Base-by-base conservation (phyloP, 208 protist genomes). In the Acanthamoeba castellanii region DNA sequence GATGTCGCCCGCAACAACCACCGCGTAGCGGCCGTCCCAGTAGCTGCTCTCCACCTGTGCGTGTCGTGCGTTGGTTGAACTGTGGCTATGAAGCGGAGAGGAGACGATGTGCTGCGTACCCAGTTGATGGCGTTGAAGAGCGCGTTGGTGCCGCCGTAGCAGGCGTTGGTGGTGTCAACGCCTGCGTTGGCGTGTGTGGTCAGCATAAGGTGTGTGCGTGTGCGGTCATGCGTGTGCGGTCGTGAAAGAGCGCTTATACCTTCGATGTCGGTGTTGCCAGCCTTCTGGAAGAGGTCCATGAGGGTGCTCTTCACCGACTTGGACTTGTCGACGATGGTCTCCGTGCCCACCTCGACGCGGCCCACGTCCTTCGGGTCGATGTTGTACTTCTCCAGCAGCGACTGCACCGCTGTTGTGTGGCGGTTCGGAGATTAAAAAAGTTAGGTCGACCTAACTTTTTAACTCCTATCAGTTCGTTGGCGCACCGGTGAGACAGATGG, bases 91-190 rank as follows among this genome's bases (percentile, higher is more conserved):
- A 61, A 90, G 37, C 30, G 30, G 9, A 13, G 9, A 4, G 42
- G 6, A 50, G 32, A 4, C 3, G 64, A 92, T 3, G 93, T n/a
- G n/a, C n/a, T 95, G 92, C 98, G 96, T 1, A 98, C 94, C 98
- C 98, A 99, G 68, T 95, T 96, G 47, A 98, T 59, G 16, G 98
- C 95, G 95, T 99, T 99, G 61, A 99, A 97, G 4, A 99, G 94
- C 3, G 98, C 98, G 52, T 94, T 94, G 32, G 98, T 99, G 76
- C 98, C 98, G 52, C 98, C 98, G 94, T 99, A 99, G 94, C 98
- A 99, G 8, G 98, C 98, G 76, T 99, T 98, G 57, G 97, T 98
- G 22, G 93, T 97, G 70, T 99, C 98, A 42, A 98, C 96, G 84
- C 98, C 98, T 76, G 97, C 96, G 22, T 97, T 74, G 52, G 96